phyloP scores from a whole-genome alignment of 2,329 filamentous ascomycete species.

The Mollisia scopiformis region DNA sequence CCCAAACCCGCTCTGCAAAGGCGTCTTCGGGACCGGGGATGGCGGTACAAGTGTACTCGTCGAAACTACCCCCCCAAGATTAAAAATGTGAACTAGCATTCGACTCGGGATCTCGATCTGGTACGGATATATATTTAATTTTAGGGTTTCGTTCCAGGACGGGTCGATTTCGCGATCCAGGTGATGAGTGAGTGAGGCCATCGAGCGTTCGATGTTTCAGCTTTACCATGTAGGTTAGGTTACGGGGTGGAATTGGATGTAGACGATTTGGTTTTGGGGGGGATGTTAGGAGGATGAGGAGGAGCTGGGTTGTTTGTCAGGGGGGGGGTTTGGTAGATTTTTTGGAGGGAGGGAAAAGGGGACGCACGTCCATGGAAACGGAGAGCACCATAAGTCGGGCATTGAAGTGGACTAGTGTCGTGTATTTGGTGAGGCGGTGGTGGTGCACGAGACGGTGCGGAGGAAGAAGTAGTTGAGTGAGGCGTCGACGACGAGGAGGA shows the following conservation, averaged over 20 bases:
- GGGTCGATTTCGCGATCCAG: slow-evolving; percentile 14
- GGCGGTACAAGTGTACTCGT: no score
- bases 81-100: no score
- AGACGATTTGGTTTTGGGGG: slow-evolving; percentile 39
- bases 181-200: slow-evolving; percentile 44
- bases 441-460: slow-evolving; percentile 39
- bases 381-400: slow-evolving; percentile 42
- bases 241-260: slow-evolving; percentile 43
- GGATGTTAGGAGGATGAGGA: slow-evolving; percentile 42
- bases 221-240: slow-evolving; percentile 45
- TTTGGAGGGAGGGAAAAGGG: not conserved
- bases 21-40: slow-evolving; percentile 1
- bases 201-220: slow-evolving; percentile 46
- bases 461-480: slow-evolving; percentile 55
- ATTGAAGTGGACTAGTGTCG: slow-evolving; percentile 42
- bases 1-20: not conserved
- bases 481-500: slow-evolving; percentile 52
- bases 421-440: slow-evolving; percentile 42
- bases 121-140: no score
- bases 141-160: slow-evolving; percentile 2
- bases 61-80: no score
- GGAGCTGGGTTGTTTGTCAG: slow-evolving; percentile 32
- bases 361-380: slow-evolving; percentile 42
- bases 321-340: not conserved
- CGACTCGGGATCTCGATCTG: no score